These are phyloP conservation scores for Puccinia triticina DNA, from an alignment of 1,284 basidiomycete genomes.

Conservation along the genomic window DNA sequence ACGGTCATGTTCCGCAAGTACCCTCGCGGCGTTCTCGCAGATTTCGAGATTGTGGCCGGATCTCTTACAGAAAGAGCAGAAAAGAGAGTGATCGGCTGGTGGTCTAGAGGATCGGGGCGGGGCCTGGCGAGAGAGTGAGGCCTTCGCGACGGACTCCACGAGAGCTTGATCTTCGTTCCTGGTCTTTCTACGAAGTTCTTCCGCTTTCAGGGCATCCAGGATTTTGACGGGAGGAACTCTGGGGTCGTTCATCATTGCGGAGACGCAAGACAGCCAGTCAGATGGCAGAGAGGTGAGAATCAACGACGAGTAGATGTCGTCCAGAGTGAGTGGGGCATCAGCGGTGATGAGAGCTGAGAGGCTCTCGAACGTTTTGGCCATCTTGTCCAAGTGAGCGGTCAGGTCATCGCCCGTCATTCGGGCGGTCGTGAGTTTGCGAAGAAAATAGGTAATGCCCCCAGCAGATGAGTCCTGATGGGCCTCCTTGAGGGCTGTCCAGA, in stretches of 20 bases:
- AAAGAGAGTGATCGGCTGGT: too few relatives aligned
- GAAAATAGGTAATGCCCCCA: background rate
- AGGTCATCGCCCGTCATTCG: background rate
- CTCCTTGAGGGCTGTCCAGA: background rate
- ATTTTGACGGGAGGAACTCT: background rate
- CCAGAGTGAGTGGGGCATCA: background rate
- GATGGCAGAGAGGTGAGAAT: conserved; percentile 1
- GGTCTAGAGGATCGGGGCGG: background rate
- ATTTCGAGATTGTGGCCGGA: too few relatives aligned
- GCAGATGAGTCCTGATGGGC: conserved; percentile 7
- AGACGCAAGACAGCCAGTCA: conserved; percentile 9
- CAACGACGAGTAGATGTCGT: background rate
- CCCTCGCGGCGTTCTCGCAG: too few relatives aligned
- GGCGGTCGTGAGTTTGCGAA: background rate
- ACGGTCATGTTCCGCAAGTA: too few relatives aligned
- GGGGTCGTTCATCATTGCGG: background rate
- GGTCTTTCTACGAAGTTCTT: background rate
- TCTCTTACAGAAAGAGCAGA: too few relatives aligned
- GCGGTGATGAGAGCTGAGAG: background rate
- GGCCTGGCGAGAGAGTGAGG: background rate
- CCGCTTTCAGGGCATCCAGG: background rate
- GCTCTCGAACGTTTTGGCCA: background rate
- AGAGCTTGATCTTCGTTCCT: background rate
- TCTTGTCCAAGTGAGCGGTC: background rate
- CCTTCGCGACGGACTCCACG: background rate